Percentiles rank a stretch among this genome's conserved stretches.
Evolutionary conservation across 2,329 filamentous ascomycete species (phyloP).

Genomic region (Epichloe gansuensis): DNA sequence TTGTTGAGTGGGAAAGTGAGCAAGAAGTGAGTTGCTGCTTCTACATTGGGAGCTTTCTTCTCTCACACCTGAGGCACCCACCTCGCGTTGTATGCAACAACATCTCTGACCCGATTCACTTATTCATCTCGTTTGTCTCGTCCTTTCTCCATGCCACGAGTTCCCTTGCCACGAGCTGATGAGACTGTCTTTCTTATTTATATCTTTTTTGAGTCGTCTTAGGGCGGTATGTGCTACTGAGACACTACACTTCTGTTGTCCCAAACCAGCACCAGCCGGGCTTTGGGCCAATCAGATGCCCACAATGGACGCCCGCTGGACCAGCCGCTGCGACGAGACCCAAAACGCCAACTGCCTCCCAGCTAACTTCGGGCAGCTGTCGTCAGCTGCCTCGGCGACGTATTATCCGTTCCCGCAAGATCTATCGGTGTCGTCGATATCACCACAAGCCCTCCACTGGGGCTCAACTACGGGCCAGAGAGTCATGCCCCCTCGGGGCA

Average conservation of each 20-base stretch:
- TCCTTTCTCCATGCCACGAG: not conserved
- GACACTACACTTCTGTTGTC: not conserved
- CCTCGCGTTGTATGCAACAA: not conserved
- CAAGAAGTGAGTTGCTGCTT: constrained; percentile 7
- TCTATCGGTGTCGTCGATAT: constrained; percentile 1
- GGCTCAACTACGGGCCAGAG: not conserved
- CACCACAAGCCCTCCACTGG: constrained; percentile 1
- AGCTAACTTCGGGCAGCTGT: constrained; percentile 7
- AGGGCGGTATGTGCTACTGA: not conserved
- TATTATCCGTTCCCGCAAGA: constrained; percentile 5
- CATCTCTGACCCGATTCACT: not conserved
- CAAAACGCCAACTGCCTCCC: not conserved
- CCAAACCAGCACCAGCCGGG: not conserved
- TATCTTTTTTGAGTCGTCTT: not conserved
- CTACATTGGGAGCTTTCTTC: not conserved
- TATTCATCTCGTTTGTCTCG: not conserved
- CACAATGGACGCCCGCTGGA: constrained; percentile 4
- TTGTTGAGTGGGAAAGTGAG: constrained; percentile 2
- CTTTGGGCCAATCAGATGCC: constrained; percentile 1
- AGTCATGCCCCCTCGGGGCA: constrained; percentile 20
- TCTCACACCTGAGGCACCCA: constrained; percentile 5
- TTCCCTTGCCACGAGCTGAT: not conserved
- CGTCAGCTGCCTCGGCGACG: constrained; percentile 11
- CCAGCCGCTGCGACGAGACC: constrained; percentile 3
- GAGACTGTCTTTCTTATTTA: not conserved